Conservation (phyloP, 768 basidiomycete genomes). For the Russula earlei region DNA sequence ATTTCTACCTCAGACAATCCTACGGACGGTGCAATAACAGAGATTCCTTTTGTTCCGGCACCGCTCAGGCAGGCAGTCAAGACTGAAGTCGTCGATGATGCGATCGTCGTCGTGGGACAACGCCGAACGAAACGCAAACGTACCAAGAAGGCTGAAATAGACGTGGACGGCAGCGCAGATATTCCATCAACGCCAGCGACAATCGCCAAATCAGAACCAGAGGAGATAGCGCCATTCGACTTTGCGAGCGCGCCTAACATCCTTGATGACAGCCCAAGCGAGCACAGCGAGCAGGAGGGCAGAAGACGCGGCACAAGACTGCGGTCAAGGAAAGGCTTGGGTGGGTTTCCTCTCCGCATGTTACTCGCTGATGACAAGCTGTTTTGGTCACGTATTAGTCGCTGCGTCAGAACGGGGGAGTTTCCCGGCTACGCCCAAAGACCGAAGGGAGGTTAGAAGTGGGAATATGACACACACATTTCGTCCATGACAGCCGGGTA, state of each 20-base stretch:
- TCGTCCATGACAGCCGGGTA: conserved; percentile 6
- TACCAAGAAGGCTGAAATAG: conserved; percentile 26
- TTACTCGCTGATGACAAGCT: too few species aligned
- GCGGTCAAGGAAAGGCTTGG: conserved; percentile 30
- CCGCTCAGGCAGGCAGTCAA: conserved; percentile 37
- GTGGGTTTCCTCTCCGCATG: neutral
- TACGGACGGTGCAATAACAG: conserved; percentile 40
- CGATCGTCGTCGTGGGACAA: conserved; percentile 67
- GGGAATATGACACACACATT: conserved; percentile 31
- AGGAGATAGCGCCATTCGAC: conserved; percentile 44
- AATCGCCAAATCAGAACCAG: conserved; percentile 22
- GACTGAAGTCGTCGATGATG: conserved; percentile 39
- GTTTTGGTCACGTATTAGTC: neutral
- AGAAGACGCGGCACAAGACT: conserved; percentile 24
- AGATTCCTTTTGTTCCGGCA: conserved; percentile 72
- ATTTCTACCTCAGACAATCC: conserved; percentile 1
- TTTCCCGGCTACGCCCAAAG: conserved; percentile 27
- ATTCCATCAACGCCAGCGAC: conserved; percentile 13
- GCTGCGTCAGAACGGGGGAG: conserved; percentile 22
- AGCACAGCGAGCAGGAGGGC: conserved; percentile 26
- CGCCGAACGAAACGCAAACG: conserved; percentile 60
- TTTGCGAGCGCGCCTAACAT: conserved; percentile 62
- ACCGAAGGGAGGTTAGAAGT: conserved; percentile 27
- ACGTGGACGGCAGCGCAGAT: conserved; percentile 12
- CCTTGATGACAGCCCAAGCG: conserved; percentile 44